Percentiles rank a stretch among this genome's conserved stretches.
Conservation (phyloP, 2,329 filamentous ascomycete genomes). For the Epichloe sibirici region DNA sequence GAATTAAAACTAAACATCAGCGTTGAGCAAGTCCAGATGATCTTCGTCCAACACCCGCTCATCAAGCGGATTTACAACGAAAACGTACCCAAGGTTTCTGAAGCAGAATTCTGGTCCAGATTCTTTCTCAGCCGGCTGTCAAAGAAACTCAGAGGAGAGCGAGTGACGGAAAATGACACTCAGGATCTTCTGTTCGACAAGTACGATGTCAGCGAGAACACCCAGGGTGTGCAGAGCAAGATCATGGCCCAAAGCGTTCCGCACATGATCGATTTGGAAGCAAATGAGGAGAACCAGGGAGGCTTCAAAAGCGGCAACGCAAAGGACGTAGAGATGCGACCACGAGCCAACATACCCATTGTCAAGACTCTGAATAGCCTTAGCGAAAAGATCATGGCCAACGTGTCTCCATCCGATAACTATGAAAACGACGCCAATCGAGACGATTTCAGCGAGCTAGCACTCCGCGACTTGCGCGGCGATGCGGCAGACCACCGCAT, state of each 20-base stretch:
- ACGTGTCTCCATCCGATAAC: slow-evolving; percentile 67
- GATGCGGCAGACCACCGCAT: slow-evolving; percentile 65
- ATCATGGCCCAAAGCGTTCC: slow-evolving; percentile 58
- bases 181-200: slow-evolving; percentile 73
- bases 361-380: slow-evolving; percentile 80
- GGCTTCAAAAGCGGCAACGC: slow-evolving; percentile 70
- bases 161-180: slow-evolving; percentile 64
- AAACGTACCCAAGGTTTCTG: slow-evolving; percentile 69
- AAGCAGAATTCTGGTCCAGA: slow-evolving; percentile 79
- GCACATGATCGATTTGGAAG: slow-evolving; percentile 82
- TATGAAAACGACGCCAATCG: slow-evolving; percentile 52
- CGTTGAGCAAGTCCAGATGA: slow-evolving; percentile 83
- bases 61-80: slow-evolving; percentile 88
- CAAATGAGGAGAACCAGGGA: slow-evolving; percentile 90
- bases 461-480: slow-evolving; percentile 67
- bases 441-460: slow-evolving; percentile 63
- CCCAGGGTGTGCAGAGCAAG: slow-evolving; percentile 36
- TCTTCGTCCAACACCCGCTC: slow-evolving; percentile 85
- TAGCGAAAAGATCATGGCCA: slow-evolving; percentile 86
- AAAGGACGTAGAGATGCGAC: slow-evolving; percentile 83
- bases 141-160: slow-evolving; percentile 85
- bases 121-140: slow-evolving; percentile 88
- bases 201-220: slow-evolving; percentile 66
- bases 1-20: slow-evolving; percentile 72
- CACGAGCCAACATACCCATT: slow-evolving; percentile 70